Evolutionary conservation across 1,284 basidiomycete genomes (phyloP).

Genomic region (Fistulina hepatica): DNA sequence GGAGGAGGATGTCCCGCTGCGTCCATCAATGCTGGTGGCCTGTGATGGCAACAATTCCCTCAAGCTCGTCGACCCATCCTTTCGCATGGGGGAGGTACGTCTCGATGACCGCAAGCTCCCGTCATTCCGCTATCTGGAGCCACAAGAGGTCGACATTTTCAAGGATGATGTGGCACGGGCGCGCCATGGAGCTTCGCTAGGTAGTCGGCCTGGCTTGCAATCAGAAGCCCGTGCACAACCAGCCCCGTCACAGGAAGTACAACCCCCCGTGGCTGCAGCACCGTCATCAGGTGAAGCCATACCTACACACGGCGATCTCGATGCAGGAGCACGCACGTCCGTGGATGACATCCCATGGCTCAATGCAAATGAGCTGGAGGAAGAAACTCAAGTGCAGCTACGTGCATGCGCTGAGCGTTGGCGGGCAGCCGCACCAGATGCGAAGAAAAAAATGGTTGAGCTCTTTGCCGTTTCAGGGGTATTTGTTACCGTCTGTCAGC

Average conservation of each 20-base stretch:
- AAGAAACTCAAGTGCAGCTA: constrained; percentile 5
- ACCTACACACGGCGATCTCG: too few relatives aligned
- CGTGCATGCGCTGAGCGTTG: constrained; percentile 26
- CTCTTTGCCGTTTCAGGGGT: constrained; percentile 26
- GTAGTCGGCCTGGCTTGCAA: too few relatives aligned
- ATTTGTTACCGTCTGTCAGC: constrained; percentile 22
- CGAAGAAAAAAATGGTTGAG: constrained; percentile 21
- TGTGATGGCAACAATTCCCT: constrained; percentile 28
- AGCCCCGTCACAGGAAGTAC: too few relatives aligned
- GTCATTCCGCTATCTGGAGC: constrained; percentile 13
- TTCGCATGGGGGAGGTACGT: constrained; percentile 15
- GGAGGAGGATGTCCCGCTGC: constrained; percentile 17
- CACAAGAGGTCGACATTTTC: constrained; percentile 20
- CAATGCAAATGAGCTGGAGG: constrained; percentile 7
- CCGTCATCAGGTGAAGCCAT: too few relatives aligned
- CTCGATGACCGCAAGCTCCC: constrained; percentile 6
- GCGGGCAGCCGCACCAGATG: constrained; percentile 24
- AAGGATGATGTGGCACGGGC: constrained; percentile 22
- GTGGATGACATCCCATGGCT: constrained; percentile 11
- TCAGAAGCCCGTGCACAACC: too few relatives aligned
- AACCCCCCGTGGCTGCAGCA: too few relatives aligned
- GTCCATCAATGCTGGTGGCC: constrained; percentile 15
- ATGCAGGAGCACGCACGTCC: too few relatives aligned
- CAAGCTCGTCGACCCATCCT: constrained; percentile 19
- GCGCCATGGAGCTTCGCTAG: too few relatives aligned